Evolutionary conservation across 2,329 filamentous ascomycete genomes (phyloP).

Genomic region (Emergomyces pasteurianus): DNA sequence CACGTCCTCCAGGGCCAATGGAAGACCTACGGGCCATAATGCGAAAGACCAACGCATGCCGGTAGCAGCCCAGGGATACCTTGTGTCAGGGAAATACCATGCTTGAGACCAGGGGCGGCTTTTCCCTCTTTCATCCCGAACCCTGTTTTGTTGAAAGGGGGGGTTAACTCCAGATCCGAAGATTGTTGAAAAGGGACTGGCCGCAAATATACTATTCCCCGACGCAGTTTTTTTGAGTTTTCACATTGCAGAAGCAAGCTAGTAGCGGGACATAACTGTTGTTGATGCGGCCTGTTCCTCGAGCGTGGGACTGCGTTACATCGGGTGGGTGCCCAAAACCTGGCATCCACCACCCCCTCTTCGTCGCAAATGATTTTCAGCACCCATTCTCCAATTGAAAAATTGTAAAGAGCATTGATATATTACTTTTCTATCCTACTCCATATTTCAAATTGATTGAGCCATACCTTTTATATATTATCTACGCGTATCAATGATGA

Average conservation of each 20-base stretch:
- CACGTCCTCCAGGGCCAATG: background rate
- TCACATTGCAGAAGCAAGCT: too few relatives aligned
- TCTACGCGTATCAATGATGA: too few relatives aligned
- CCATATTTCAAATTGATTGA: too few relatives aligned
- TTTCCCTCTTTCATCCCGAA: background rate
- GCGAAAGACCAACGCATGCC: too few relatives aligned
- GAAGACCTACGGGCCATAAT: background rate
- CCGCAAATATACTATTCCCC: background rate
- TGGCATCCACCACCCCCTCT: background rate
- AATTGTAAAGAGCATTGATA: too few relatives aligned
- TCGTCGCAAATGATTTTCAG: background rate
- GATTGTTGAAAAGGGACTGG: background rate
- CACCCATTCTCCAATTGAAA: too few relatives aligned
- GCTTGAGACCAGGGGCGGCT: background rate
- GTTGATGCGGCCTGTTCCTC: too few relatives aligned
- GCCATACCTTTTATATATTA: too few relatives aligned
- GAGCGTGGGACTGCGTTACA: background rate
- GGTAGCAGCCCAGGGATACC: background rate
- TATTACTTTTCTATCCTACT: too few relatives aligned
- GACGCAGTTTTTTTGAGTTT: too few relatives aligned
- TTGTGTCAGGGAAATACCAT: background rate
- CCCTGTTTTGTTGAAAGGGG: background rate
- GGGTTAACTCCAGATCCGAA: background rate
- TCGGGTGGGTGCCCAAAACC: background rate
- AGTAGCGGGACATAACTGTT: too few relatives aligned